Evolutionary conservation across 345 rosid genomes (phyloP), one percentile per base, ranked within the genome.

Genomic region (Durio zibethinus): DNA sequence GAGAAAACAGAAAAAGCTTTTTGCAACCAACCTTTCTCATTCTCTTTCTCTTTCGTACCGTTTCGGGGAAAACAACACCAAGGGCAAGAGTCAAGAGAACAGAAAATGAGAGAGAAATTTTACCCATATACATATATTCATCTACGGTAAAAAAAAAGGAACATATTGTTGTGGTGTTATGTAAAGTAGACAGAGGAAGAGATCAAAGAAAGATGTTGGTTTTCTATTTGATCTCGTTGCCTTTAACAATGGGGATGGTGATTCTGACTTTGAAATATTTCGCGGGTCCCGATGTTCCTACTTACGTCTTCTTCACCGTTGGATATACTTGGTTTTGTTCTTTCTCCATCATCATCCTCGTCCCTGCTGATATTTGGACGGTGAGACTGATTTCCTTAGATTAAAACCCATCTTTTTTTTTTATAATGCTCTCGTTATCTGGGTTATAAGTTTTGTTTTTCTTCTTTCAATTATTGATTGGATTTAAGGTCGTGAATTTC

Each of bases 281-380:
- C 78, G 89, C 93, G 29, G 89, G 90, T 3, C 97, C 94, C 0
- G 88, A 85, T 27, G 91, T 89, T 12, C 97, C 94, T 27, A 88
- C 85, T 50, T 92, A 90, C 76, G 92, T 90, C n/a, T 67, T 85
- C 21, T 80, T 90, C 86, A 87, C 97, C 84, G 94, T 92, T 61
- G 97, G 90, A 23, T 92, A 92, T 87, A 81, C 94, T 74, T 90
- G 97, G 94, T 88, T 90, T 78, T 92, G 94, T 79, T 89, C 94
- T 73, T 87, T 90, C 77, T 86, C 97, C 69, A 80, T 92, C 80
- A 90, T 92, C 84, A 86, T 88, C 76, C 94, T 92, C 76, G 97
- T 92, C 74, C 97, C 97, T 72, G 91, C 97, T 62, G 94, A 92
- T 75, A 90, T 92, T 73, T 90, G 92, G 89, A 78, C 88, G 89